Conservation (phyloP, 1,284 basidiomycete species). For the Irpex lacteus region DNA sequence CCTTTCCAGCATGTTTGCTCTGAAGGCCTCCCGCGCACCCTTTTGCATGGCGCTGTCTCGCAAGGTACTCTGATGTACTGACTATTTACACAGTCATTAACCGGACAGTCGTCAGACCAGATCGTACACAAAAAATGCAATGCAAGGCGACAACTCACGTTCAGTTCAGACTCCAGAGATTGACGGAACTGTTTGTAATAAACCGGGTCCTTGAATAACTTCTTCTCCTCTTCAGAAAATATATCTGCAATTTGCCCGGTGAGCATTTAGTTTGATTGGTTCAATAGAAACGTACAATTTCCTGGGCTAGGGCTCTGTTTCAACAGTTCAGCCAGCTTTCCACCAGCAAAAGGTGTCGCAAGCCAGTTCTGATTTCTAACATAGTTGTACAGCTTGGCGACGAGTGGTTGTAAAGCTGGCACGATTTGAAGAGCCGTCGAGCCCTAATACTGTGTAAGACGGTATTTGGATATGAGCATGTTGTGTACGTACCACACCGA, state of each 20-base stretch:
- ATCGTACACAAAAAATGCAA: not conserved
- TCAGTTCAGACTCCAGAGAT: conserved; percentile 51
- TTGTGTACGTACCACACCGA: conserved; percentile 50
- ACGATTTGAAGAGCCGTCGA: conserved; percentile 68
- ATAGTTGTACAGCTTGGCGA: conserved; percentile 51
- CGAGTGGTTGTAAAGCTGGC: conserved; percentile 53
- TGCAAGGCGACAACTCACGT: conserved; percentile 34
- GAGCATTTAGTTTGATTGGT: not conserved
- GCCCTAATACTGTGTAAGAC: conserved; percentile 36
- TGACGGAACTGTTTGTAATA: conserved; percentile 51
- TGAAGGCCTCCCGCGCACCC: conserved; percentile 39
- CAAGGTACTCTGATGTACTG: conserved; percentile 43
- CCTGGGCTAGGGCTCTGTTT: conserved; percentile 31
- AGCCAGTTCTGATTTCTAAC: conserved; percentile 66
- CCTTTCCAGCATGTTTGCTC: conserved; percentile 47
- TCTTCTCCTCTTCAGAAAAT: conserved; percentile 55
- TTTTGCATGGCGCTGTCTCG: conserved; percentile 41
- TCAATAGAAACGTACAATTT: conserved; percentile 39
- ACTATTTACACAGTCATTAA: conserved; percentile 29
- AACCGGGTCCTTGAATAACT: conserved; percentile 44
- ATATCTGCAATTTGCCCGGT: conserved; percentile 29
- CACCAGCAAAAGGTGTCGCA: conserved; percentile 44
- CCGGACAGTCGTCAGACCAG: not conserved
- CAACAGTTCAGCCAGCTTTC: conserved; percentile 38
- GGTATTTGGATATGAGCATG: not conserved